phyloP scores from a whole-genome alignment of 2,329 filamentous ascomycete species.

The Epichloe bromicola region DNA sequence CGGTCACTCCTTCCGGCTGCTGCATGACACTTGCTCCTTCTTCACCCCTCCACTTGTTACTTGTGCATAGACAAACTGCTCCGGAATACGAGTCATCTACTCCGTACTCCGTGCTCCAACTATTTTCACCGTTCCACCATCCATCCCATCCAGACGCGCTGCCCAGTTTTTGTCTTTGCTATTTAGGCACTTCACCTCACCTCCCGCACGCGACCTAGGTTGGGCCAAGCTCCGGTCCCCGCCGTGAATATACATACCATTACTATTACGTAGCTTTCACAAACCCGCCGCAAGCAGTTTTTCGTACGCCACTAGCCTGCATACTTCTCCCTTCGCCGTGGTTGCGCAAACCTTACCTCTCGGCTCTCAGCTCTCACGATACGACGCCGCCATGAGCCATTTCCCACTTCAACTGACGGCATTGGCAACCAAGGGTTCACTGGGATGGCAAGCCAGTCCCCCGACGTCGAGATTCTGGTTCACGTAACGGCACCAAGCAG shows the following conservation, averaged over 20 bases:
- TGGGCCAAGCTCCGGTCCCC: neutral
- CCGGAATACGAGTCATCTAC: too few species aligned
- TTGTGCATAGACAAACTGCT: too few species aligned
- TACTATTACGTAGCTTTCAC: neutral
- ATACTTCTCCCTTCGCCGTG: neutral
- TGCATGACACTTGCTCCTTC: too few species aligned
- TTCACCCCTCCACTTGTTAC: too few species aligned
- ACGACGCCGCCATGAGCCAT: constrained; percentile 3
- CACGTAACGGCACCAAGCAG: constrained; percentile 40
- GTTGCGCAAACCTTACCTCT: neutral
- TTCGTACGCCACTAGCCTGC: neutral
- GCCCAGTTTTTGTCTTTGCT: too few species aligned
- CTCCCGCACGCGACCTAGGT: neutral
- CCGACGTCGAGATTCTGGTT: constrained; percentile 39
- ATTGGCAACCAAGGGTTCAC: neutral
- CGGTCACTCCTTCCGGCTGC: neutral
- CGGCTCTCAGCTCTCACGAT: neutral
- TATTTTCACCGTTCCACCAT: too few species aligned
- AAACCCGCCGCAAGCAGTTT: neutral
- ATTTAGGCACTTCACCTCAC: neutral
- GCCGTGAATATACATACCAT: neutral
- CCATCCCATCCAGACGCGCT: too few species aligned
- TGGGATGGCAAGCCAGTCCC: constrained; percentile 14
- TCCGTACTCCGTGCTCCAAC: too few species aligned
- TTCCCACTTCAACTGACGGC: neutral